Evolutionary conservation across 2,329 filamentous ascomycete genomes (phyloP).

Genomic region (Fusarium sp.): DNA sequence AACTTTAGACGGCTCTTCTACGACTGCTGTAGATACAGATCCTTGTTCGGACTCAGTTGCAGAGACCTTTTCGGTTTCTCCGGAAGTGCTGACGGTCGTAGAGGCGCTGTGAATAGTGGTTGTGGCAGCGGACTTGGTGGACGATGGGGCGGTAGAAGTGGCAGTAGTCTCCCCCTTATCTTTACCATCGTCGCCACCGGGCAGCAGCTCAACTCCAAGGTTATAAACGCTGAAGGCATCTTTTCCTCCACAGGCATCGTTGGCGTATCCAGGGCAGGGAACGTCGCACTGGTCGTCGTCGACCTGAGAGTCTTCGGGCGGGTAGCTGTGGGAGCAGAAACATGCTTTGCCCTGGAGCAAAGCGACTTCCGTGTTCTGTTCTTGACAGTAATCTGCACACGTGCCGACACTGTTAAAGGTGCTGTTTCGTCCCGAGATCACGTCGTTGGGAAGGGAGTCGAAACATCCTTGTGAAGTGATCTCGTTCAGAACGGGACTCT

Average conservation of each 20-base stretch:
- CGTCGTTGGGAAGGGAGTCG: constrained; percentile 8
- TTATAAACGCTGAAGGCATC: constrained; percentile 32
- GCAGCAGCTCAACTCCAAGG: neutral
- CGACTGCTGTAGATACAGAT: neutral
- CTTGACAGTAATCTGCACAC: constrained; percentile 3
- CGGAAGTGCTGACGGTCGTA: neutral
- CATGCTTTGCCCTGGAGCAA: constrained; percentile 12
- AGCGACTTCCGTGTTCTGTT: neutral
- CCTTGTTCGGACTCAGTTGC: neutral
- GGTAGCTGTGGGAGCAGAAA: constrained; percentile 35
- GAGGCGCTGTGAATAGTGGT: neutral
- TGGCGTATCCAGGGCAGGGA: constrained; percentile 23
- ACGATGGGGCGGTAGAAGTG: neutral
- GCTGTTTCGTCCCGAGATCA: neutral
- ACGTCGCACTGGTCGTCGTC: constrained; percentile 33
- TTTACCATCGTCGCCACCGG: constrained; percentile 1
- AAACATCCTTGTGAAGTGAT: constrained; percentile 38
- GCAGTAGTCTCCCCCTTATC: neutral
- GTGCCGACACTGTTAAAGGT: neutral
- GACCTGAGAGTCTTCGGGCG: constrained; percentile 8
- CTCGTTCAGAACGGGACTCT: neutral
- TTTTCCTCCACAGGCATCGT: constrained; percentile 28
- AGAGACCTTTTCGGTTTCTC: neutral
- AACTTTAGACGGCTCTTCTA: neutral
- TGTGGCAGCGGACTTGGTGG: neutral